phyloP scores from a whole-genome alignment of 495 filamentous ascomycete species.

The Oidiodendron maius region DNA sequence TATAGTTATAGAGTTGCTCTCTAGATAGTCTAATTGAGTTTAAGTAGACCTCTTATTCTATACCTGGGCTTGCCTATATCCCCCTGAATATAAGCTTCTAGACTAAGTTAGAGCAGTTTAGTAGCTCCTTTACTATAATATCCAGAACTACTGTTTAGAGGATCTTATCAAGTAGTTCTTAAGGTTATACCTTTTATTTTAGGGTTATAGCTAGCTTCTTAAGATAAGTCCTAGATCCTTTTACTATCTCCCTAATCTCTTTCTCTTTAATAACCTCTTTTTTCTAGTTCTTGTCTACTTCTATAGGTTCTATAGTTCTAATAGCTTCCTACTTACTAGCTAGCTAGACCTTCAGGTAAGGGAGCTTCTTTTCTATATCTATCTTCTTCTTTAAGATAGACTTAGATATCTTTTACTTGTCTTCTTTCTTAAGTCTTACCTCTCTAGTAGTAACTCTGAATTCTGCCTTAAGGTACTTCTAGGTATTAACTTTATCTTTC shows the following conservation, averaged over 20 bases:
- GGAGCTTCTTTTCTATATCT: not conserved
- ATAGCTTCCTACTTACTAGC: not conserved
- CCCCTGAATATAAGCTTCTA: not conserved
- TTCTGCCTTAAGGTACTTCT: no score
- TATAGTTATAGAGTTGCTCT: not conserved
- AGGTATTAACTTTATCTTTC: not conserved
- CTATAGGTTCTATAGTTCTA: not conserved
- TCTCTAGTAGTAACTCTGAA: not conserved
- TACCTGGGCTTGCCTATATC: not conserved
- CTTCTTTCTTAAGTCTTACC: not conserved
- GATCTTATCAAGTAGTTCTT: not conserved
- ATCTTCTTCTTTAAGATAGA: not conserved
- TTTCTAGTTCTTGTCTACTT: no score
- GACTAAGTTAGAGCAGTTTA: not conserved
- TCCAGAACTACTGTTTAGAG: not conserved
- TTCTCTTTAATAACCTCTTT: no score
- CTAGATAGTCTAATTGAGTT: not conserved
- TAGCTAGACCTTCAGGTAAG: not conserved
- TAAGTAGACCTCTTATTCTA: not conserved
- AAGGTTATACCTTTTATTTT: not conserved
- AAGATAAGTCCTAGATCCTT: not conserved
- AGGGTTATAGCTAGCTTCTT: not conserved
- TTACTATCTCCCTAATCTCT: not conserved
- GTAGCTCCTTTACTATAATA: not conserved
- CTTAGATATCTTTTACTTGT: not conserved